phyloP scores from a whole-genome alignment of 495 filamentous ascomycete species.

The Penicillium lagena region DNA sequence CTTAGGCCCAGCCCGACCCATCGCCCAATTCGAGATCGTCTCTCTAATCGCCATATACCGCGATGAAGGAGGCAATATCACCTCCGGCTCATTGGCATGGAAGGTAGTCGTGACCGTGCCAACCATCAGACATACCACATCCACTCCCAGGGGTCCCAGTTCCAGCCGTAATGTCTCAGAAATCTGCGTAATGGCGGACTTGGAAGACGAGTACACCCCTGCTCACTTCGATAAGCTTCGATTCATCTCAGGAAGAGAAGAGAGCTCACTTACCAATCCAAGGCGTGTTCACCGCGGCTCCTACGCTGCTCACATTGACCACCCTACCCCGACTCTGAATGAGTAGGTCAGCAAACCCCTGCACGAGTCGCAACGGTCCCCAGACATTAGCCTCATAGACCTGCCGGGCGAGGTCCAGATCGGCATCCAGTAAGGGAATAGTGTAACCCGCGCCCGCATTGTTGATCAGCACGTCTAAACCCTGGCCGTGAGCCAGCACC shows the following conservation, averaged over 20 bases:
- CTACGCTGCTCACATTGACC: conserved; percentile 14
- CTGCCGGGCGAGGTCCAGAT: conserved; percentile 16
- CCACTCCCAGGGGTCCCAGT: conserved; percentile 31
- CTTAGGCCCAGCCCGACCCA: too few relatives aligned
- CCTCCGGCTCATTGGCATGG: conserved; percentile 4
- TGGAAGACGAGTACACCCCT: conserved; percentile 32
- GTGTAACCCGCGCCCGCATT: conserved; percentile 19
- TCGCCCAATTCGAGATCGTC: too few relatives aligned
- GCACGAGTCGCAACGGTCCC: conserved; percentile 9
- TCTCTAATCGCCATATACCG: conserved; percentile 3
- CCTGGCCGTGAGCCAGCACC: conserved; percentile 4
- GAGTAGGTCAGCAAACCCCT: conserved; percentile 6
- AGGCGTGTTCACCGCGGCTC: too few relatives aligned
- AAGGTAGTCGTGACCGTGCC: conserved; percentile 14
- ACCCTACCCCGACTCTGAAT: conserved; percentile 4
- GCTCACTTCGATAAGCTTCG: conserved; percentile 18
- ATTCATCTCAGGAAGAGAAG: conserved; percentile 25
- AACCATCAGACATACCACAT: conserved; percentile 19
- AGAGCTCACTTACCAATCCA: conserved; percentile 37
- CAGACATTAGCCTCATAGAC: conserved; percentile 26
- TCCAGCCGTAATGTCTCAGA: conserved; percentile 34
- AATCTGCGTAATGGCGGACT: conserved; percentile 20
- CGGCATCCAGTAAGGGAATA: conserved; percentile 21
- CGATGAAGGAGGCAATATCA: conserved; percentile 9
- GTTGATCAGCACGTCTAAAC: conserved; percentile 25